Base-by-base conservation (phyloP, 2,329 filamentous ascomycete species). In the Cadophora sp. region DNA sequence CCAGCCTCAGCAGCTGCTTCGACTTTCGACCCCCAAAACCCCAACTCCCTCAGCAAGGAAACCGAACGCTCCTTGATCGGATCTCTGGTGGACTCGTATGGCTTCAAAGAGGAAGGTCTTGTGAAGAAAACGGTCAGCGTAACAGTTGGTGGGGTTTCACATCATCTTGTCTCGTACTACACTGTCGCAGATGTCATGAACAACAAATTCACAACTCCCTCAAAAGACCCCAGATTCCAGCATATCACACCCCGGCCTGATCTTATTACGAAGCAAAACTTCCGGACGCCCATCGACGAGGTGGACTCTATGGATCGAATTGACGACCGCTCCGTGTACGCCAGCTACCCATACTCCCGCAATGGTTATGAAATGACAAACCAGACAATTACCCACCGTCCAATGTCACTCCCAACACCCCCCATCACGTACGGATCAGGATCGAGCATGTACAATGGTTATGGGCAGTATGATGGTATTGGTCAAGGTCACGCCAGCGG, bases 71-170 rank as follows among this genome's bases (percentile, higher is more conserved):
- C 73, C 11, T 65, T 94, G 62, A 89, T 96, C 53, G 94, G 94
- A 6, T 96, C 93, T 0, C 83, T 97, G 14, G 87, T 95, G n/a
- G 94, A 97, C 79, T 94, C 91, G 0, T 97, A 97, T 74, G 88
- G 89, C 39, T 97, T 97, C 84, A 96, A 96, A 75, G 83, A 88
- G 16, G 86, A 88, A 1, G 94, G 94, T 0, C 80, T 97, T 48
- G 87, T 97, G 70, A 97, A 97, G 84, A 97, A 97, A 83, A 97
- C 94, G 0, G 94, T 97, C 79, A 95, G 91, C 73, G 87, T 97
- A 47, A 88, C 86, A 2, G 88, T 91, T 60, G 85, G 90, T 30
- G 91, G 91, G 1, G 86, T 94, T 2, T 89, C 88, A 1, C 94
- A 97, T 75, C 94, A 97, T 74, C 81, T 97, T 61, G 93, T 97